These are phyloP conservation scores for Plasmodium gaboni DNA, from an alignment of 169 alveolate species.

Conservation along the genomic window DNA sequence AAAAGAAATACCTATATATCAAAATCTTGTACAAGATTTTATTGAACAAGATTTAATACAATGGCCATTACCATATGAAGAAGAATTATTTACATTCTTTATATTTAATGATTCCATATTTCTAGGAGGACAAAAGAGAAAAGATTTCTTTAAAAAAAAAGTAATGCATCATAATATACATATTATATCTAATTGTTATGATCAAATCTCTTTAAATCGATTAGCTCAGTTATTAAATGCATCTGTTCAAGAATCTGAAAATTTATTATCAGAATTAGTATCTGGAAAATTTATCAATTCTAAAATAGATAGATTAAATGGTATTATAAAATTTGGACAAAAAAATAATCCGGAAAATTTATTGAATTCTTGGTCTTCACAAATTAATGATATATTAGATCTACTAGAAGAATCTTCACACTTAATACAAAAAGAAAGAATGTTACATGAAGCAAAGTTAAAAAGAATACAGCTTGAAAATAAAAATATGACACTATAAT, in stretches of 20 bases:
- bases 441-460: slow-evolving; percentile 76
- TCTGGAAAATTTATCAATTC: slow-evolving; percentile 77
- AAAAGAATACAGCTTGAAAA: slow-evolving; percentile 61
- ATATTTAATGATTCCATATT: slow-evolving; percentile 50
- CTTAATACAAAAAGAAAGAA: slow-evolving; percentile 73
- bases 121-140: slow-evolving; percentile 75
- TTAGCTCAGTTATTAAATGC: slow-evolving; percentile 75
- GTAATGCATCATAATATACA: slow-evolving; percentile 85
- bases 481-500: slow-evolving; percentile 35
- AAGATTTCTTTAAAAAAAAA: slow-evolving; percentile 78
- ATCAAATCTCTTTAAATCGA: slow-evolving; percentile 73
- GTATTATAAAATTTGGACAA: slow-evolving; percentile 80
- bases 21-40: slow-evolving; percentile 77
- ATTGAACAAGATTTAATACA: slow-evolving; percentile 78
- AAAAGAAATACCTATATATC: slow-evolving; percentile 76
- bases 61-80: slow-evolving; percentile 77
- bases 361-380: slow-evolving; percentile 79
- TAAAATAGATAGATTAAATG: slow-evolving; percentile 83
- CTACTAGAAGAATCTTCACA: slow-evolving; percentile 76
- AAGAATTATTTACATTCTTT: slow-evolving; percentile 44
- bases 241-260: slow-evolving; percentile 74
- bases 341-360: slow-evolving; percentile 78
- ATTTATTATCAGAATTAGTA: slow-evolving; percentile 81
- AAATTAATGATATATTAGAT: slow-evolving; percentile 49
- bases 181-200: slow-evolving; percentile 81